Evolutionary conservation across 1,139 yeast species (phyloP).

Genomic region (Taphrina betulina): DNA sequence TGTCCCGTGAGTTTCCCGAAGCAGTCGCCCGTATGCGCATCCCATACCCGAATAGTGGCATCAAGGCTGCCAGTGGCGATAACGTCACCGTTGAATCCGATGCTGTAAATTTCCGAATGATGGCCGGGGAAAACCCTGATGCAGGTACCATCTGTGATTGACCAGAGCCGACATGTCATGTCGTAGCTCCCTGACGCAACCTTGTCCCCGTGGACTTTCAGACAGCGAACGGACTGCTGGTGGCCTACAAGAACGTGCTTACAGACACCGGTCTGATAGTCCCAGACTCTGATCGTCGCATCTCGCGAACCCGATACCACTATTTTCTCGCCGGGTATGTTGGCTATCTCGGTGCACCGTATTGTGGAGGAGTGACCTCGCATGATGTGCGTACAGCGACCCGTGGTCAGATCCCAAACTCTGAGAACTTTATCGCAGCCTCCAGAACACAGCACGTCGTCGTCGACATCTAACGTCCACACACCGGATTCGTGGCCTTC

Average conservation of each 20-base stretch:
- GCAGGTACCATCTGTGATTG: slow-evolving; percentile 69
- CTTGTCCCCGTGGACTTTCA: slow-evolving; percentile 80
- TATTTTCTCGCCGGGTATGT: slow-evolving; percentile 44
- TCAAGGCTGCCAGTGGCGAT: slow-evolving; percentile 86
- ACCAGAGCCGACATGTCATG: slow-evolving; percentile 90
- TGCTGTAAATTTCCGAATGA: slow-evolving; percentile 79
- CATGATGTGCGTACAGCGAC: slow-evolving; percentile 78
- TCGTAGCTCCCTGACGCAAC: slow-evolving; percentile 91
- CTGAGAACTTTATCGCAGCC: slow-evolving; percentile 89
- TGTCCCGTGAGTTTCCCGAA: slow-evolving; percentile 75
- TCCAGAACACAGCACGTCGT: slow-evolving; percentile 78
- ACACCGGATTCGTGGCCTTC: slow-evolving; percentile 97
- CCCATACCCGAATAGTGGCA: slow-evolving; percentile 85
- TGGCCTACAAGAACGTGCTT: slow-evolving; percentile 82
- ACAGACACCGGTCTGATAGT: slow-evolving; percentile 62
- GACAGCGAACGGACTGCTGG: slow-evolving; percentile 80
- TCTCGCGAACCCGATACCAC: slow-evolving; percentile 92
- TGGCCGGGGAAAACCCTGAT: slow-evolving; percentile 77
- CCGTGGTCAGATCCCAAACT: slow-evolving; percentile 79
- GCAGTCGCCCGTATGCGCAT: slow-evolving; percentile 69
- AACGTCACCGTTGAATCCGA: slow-evolving; percentile 72
- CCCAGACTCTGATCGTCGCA: slow-evolving; percentile 84
- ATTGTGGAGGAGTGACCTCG: slow-evolving; percentile 95
- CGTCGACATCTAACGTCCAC: slow-evolving; percentile 91
- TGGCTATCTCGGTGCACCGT: slow-evolving; percentile 86